Conservation (phyloP, 495 filamentous ascomycete genomes). For the Aspergillus carlsbadensis region DNA sequence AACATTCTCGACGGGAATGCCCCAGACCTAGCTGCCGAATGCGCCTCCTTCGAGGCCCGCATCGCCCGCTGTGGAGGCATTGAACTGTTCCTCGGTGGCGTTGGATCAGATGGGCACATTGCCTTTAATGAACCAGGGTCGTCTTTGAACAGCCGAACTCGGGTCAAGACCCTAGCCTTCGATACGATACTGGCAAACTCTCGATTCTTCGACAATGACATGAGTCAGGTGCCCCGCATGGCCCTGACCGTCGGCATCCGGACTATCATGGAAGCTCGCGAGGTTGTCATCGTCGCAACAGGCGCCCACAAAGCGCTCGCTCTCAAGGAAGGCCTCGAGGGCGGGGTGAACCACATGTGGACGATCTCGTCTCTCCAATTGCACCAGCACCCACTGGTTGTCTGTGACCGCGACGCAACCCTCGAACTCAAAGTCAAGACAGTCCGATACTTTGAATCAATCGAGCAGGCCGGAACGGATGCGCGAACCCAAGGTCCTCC, state of each 20-base stretch:
- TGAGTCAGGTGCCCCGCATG: slow-evolving; percentile 74
- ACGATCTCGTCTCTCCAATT: slow-evolving; percentile 77
- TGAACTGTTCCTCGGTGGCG: slow-evolving; percentile 81
- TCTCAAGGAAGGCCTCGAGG: slow-evolving; percentile 78
- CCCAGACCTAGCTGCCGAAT: slow-evolving; percentile 71
- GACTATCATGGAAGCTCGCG: slow-evolving; percentile 77
- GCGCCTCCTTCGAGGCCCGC: slow-evolving; percentile 73
- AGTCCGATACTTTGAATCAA: slow-evolving; percentile 67
- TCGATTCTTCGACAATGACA: slow-evolving; percentile 75
- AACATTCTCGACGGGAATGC: slow-evolving; percentile 87
- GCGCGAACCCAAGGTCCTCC: slow-evolving; percentile 57
- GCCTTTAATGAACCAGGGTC: slow-evolving; percentile 90
- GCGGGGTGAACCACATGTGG: slow-evolving; percentile 87
- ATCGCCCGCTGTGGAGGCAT: slow-evolving; percentile 76
- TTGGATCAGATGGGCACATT: slow-evolving; percentile 84
- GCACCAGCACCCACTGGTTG: slow-evolving; percentile 75
- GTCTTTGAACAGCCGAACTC: slow-evolving; percentile 72
- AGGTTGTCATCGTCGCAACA: slow-evolving; percentile 79
- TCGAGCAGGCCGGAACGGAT: slow-evolving; percentile 59
- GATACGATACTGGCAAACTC: slow-evolving; percentile 85
- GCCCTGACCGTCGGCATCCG: slow-evolving; percentile 86
- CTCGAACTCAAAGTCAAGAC: slow-evolving; percentile 84
- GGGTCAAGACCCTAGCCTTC: slow-evolving; percentile 84
- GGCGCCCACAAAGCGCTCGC: slow-evolving; percentile 79
- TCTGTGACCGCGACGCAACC: slow-evolving; percentile 84